phyloP scores from a whole-genome alignment of 768 basidiomycete genomes.

The Rhizopogon sp. region DNA sequence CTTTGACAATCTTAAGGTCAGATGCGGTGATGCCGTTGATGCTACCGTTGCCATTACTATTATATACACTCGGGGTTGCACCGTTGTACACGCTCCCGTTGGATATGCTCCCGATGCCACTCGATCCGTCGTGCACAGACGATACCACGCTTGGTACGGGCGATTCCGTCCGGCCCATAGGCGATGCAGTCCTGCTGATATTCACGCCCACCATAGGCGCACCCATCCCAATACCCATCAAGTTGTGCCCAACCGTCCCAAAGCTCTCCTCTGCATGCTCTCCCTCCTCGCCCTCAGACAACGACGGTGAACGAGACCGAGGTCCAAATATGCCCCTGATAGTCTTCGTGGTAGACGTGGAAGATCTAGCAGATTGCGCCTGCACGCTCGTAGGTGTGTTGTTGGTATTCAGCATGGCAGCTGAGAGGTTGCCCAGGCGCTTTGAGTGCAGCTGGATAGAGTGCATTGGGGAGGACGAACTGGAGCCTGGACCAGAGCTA shows the following conservation, averaged over 20 bases:
- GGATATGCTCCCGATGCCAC: neutral
- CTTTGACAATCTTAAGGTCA: conserved; percentile 36
- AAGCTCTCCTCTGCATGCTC: conserved; percentile 50
- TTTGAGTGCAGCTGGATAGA: neutral
- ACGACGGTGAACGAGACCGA: conserved; percentile 47
- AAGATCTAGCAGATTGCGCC: neutral
- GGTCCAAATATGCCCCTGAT: conserved; percentile 53
- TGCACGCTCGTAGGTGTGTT: too few species aligned
- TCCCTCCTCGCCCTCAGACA: conserved; percentile 27
- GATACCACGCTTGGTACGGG: conserved; percentile 3
- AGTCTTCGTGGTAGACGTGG: conserved; percentile 40
- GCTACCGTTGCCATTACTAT: neutral
- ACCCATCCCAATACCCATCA: conserved; percentile 15
- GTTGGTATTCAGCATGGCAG: neutral
- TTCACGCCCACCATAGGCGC: neutral
- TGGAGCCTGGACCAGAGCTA: neutral
- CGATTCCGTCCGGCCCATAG: neutral
- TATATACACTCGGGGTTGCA: neutral
- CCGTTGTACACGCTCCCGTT: neutral
- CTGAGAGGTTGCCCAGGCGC: neutral
- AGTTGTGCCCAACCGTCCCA: conserved; percentile 46
- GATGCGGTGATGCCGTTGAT: conserved; percentile 13
- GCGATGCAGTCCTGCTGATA: neutral
- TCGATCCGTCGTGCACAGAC: neutral
- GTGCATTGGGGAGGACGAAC: neutral